Conservation (phyloP, 306 rosid genomes). For the Vicia sativa region DNA sequence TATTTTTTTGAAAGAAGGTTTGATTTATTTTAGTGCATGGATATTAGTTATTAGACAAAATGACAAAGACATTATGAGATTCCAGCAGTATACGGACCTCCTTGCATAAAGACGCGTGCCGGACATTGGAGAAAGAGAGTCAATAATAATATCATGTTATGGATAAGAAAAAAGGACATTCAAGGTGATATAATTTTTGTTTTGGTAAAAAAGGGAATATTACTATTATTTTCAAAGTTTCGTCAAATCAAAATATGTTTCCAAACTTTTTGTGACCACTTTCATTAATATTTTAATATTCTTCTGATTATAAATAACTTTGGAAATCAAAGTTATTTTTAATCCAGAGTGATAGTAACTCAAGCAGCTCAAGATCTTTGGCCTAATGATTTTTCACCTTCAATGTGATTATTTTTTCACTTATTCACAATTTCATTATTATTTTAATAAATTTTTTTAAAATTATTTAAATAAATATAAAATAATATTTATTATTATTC, state of each 20-base stretch:
- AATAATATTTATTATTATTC: too few species aligned
- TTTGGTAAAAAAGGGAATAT: too few species aligned
- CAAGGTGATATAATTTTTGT: not conserved
- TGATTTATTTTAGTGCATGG: not conserved
- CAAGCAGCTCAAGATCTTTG: not conserved
- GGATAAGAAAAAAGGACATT: not conserved
- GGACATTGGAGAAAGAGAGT: not conserved
- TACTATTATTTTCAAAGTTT: not conserved
- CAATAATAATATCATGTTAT: not conserved
- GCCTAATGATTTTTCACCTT: not conserved
- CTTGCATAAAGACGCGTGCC: not conserved
- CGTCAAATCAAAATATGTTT: too few species aligned
- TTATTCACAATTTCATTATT: too few species aligned
- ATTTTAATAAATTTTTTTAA: too few species aligned
- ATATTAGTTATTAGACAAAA: not conserved
- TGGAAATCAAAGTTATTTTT: too few species aligned
- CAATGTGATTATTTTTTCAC: too few species aligned
- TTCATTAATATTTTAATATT: not conserved
- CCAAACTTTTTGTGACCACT: too few species aligned
- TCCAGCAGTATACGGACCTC: not conserved
- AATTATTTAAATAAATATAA: too few species aligned
- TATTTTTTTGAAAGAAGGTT: not conserved
- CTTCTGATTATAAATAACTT: not conserved
- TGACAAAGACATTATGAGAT: not conserved
- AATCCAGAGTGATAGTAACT: not conserved